These are phyloP conservation scores for Microglena sp. DNA, from an alignment of 139 green algal genomes.

Conservation along the genomic window DNA sequence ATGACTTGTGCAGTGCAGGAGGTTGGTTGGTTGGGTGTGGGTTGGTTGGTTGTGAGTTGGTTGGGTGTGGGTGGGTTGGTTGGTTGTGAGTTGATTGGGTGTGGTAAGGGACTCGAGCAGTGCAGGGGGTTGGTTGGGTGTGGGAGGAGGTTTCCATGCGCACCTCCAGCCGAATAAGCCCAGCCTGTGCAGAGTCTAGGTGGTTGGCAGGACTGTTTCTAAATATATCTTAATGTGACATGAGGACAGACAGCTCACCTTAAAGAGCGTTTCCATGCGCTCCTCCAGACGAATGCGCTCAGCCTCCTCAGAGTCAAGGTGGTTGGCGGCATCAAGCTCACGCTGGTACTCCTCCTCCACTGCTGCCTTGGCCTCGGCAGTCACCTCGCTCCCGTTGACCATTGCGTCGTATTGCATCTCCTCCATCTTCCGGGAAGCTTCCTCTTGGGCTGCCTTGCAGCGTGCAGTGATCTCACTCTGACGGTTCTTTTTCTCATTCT, in stretches of 20 bases:
- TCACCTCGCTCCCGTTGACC: background rate
- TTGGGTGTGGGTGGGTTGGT: no score
- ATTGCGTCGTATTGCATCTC: constrained; percentile 24
- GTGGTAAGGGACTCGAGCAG: no score
- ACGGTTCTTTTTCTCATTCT: constrained; percentile 42
- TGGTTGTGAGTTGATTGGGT: no score
- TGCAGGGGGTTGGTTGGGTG: no score
- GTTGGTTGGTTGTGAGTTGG: no score
- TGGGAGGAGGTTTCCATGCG: no score
- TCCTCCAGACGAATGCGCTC: background rate
- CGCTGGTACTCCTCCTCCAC: background rate
- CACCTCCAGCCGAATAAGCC: no score
- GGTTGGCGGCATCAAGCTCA: background rate
- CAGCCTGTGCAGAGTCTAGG: no score
- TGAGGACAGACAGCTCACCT: background rate
- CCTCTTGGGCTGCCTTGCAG: constrained; percentile 24
- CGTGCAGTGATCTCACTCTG: constrained; percentile 33
- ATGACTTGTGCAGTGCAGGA: no score
- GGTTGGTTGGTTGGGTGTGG: no score
- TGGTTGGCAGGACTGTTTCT: no score
- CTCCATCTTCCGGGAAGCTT: constrained; percentile 20
- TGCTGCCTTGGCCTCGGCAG: background rate
- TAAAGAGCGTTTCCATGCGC: constrained; percentile 9
- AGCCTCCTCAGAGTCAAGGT: background rate
- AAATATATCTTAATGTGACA: background rate